Base-by-base conservation (phyloP, 225 moss, liverwort and hornwort genomes). In the Thuidium tamariscinum region DNA sequence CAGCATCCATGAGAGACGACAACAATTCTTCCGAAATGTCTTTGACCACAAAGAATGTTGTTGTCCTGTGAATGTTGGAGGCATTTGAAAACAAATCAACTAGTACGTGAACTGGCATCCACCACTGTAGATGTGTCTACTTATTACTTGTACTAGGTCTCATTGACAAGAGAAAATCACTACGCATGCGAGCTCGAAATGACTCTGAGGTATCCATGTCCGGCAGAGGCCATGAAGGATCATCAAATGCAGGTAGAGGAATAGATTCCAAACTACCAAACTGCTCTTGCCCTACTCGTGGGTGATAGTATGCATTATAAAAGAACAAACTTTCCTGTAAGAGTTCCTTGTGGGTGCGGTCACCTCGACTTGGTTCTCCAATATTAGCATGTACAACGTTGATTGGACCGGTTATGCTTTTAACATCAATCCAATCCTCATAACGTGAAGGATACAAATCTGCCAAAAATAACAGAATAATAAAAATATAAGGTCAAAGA, bases 111-210 rank as follows among this genome's bases (percentile, higher is more conserved):
- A n/a, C 19, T 10, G 65, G n/a, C 65, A 65, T 65, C n/a, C 65
- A 65, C n/a, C 65, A 65, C 19, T 65, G n/a, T 8, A n/a, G 8
- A 19, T n/a, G 19, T 4, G 10, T n/a, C 0, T n/a, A 3, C 7
- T 63, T 63, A 16, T 32, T 63, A 8, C 16, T 6, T 2, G 0
- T 32, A 32, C 2, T 63, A 4, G 63, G 32, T 17, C 17, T 63
- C 32, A 63, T 16, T 0, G 4, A 65, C 0, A n/a, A 3, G 19
- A n/a, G 3, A n/a, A 65, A 19, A 65, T n/a, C 5, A 18, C 0
- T 10, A 2, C 0, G 5, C 19, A n/a, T n/a, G 29, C 5, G 5
- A n/a, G 5, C 19, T 65, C 10, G 4, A 65, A 18, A 19, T 18
- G n/a, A 19, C 19, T n/a, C 4, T 9, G 4, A 32, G 17, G 4